These are phyloP conservation scores for Gnaphalium uliginosum DNA, from an alignment of 129 eudicot species.

Conservation along the genomic window DNA sequence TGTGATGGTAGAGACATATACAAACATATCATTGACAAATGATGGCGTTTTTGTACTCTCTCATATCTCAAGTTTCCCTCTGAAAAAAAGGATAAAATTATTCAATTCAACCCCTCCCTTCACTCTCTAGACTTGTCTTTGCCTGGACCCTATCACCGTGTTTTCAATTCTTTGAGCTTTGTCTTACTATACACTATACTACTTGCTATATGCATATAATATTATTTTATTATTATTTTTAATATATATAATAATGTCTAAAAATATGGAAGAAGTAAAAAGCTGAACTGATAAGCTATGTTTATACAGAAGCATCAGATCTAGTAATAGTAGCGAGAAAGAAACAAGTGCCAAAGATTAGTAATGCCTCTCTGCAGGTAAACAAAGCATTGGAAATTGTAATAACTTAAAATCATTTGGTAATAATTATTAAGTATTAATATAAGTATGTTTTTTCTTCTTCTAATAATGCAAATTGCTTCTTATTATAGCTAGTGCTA, in stretches of 20 bases:
- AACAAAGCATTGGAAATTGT: constrained; percentile 35
- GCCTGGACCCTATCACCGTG: constrained; percentile 42
- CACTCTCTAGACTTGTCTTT: constrained; percentile 40
- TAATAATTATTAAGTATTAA: constrained; percentile 7
- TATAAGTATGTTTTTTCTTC: constrained; percentile 5
- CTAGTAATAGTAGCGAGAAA: constrained; percentile 32
- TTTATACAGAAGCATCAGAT: constrained; percentile 55
- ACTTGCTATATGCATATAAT: background rate
- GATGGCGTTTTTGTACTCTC: constrained; percentile 76
- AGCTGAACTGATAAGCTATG: constrained; percentile 38
- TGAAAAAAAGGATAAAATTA: constrained; percentile 39
- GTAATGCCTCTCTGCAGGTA: constrained; percentile 34
- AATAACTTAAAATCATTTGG: constrained; percentile 16
- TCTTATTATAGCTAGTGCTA: constrained; percentile 19
- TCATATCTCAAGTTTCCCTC: constrained; percentile 43
- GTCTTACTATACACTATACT: constrained; percentile 43
- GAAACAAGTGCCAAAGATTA: constrained; percentile 40
- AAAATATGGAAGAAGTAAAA: constrained; percentile 28
- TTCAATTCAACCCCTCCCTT: constrained; percentile 38
- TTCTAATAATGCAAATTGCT: constrained; percentile 26
- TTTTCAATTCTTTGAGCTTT: constrained; percentile 57
- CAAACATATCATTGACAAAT: constrained; percentile 82
- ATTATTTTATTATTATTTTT: background rate
- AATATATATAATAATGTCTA: background rate
- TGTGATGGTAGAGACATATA: constrained; percentile 37